Evolutionary conservation across 1,284 basidiomycete genomes (phyloP).

Genomic region (Xerocomus nothofagi): DNA sequence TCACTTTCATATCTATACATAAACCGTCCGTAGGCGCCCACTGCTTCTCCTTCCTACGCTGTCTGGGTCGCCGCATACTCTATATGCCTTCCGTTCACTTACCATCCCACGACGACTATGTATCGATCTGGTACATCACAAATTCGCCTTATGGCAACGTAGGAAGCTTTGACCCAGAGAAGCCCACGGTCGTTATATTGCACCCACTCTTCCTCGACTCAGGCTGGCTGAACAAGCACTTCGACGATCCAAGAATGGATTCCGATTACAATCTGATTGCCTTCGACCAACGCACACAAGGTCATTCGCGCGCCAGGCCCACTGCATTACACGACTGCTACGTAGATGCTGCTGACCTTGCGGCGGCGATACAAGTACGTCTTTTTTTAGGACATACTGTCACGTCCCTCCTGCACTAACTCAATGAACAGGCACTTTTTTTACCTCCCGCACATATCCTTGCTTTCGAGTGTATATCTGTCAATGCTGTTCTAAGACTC

Average conservation of each 20-base stretch:
- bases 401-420: not conserved
- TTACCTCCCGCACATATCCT: slow-evolving; percentile 70
- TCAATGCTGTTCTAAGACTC: slow-evolving; percentile 57
- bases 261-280: slow-evolving; percentile 65
- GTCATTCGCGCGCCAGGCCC: slow-evolving; percentile 55
- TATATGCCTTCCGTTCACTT: slow-evolving; percentile 73
- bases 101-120: slow-evolving; percentile 60
- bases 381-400: not conserved
- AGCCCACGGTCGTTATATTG: slow-evolving; percentile 63
- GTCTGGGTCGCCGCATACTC: slow-evolving; percentile 7
- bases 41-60: slow-evolving; percentile 2
- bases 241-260: slow-evolving; percentile 63
- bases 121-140: slow-evolving; percentile 69
- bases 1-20: slow-evolving; percentile 21
- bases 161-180: slow-evolving; percentile 61
- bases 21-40: slow-evolving; percentile 12
- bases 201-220: slow-evolving; percentile 69
- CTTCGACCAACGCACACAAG: slow-evolving; percentile 69
- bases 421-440: slow-evolving; percentile 48
- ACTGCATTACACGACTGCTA: slow-evolving; percentile 64
- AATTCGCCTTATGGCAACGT: slow-evolving; percentile 56
- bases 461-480: slow-evolving; percentile 57
- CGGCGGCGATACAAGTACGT: slow-evolving; percentile 60
- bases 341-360: slow-evolving; percentile 75
- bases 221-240: slow-evolving; percentile 64